Percentiles rank a stretch among this genome's conserved stretches.
Evolutionary conservation across 2,329 filamentous ascomycete species (phyloP).

Genomic region (Coniella lustricola): DNA sequence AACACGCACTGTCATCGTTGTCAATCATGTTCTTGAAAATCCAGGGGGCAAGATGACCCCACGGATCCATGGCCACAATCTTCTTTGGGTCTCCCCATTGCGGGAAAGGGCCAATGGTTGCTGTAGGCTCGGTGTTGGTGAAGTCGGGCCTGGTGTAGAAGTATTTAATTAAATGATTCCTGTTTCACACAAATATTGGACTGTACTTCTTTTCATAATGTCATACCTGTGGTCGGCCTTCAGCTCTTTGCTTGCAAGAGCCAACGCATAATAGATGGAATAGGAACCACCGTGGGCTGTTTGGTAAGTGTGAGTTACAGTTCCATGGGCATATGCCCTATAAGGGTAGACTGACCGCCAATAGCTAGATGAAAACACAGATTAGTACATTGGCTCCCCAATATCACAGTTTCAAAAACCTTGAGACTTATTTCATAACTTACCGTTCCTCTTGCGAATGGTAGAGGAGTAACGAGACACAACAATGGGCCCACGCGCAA

Average conservation of each 20-base stretch:
- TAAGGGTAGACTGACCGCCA: slow-evolving; percentile 41
- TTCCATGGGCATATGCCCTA: not conserved
- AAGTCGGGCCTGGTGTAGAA: slow-evolving; percentile 41
- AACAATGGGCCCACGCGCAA: slow-evolving; percentile 76
- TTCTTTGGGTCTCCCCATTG: slow-evolving; percentile 87
- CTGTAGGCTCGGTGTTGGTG: slow-evolving; percentile 81
- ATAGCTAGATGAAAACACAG: slow-evolving; percentile 35
- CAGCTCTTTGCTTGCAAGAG: slow-evolving; percentile 85
- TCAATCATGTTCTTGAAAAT: slow-evolving; percentile 73
- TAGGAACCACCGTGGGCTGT: slow-evolving; percentile 70
- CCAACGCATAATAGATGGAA: slow-evolving; percentile 89
- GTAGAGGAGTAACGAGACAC: slow-evolving; percentile 72
- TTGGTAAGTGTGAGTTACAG: slow-evolving; percentile 13
- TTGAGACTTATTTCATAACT: slow-evolving; percentile 21
- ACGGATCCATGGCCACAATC: slow-evolving; percentile 96
- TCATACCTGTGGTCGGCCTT: slow-evolving; percentile 65
- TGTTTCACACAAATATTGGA: not conserved
- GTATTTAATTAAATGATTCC: too few species aligned
- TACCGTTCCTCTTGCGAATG: slow-evolving; percentile 74
- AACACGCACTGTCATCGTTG: slow-evolving; percentile 58
- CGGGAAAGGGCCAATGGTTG: slow-evolving; percentile 77
- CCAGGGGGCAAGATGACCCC: slow-evolving; percentile 80
- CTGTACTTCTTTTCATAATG: not conserved
- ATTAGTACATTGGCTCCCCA: not conserved
- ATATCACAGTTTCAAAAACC: not conserved